Evolutionary conservation across 2,329 filamentous ascomycete genomes (phyloP).

Genomic region (Ophiocordyceps sinensis): DNA sequence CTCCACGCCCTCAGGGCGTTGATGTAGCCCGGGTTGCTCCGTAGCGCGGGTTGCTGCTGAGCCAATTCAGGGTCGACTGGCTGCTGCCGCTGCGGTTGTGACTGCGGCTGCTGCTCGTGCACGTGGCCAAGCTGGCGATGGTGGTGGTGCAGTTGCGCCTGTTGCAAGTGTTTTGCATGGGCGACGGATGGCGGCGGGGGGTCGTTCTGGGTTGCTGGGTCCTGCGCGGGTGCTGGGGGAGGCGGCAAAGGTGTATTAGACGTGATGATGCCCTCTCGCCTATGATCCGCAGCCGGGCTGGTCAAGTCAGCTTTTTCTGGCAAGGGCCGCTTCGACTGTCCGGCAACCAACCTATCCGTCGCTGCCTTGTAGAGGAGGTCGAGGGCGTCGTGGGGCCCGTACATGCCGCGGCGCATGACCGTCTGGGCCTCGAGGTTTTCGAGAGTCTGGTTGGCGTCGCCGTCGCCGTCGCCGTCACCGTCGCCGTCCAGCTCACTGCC

Average conservation of each 20-base stretch:
- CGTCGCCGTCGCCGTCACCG: conserved; percentile 34
- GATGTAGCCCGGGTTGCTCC: conserved; percentile 40
- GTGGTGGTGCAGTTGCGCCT: neutral
- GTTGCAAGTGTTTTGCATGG: neutral
- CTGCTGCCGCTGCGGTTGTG: conserved; percentile 13
- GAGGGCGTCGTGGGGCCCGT: conserved; percentile 83
- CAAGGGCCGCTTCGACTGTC: conserved; percentile 4
- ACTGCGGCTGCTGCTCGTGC: neutral
- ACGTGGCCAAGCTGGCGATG: neutral
- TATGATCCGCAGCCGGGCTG: conserved; percentile 12
- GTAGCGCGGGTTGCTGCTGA: conserved; percentile 24
- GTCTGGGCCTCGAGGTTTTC: conserved; percentile 51
- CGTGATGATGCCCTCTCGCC: conserved; percentile 15
- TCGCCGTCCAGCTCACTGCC: conserved; percentile 23
- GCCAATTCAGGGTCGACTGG: conserved; percentile 32
- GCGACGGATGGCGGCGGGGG: conserved; percentile 5
- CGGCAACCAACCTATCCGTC: conserved; percentile 38
- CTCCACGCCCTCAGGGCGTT: conserved; percentile 80
- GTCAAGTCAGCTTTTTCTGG: conserved; percentile 4
- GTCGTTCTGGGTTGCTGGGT: conserved; percentile 1
- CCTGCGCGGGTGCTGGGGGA: conserved; percentile 6
- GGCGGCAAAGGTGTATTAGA: conserved; percentile 9
- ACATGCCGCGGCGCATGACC: conserved; percentile 59
- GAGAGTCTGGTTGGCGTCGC: conserved; percentile 45
- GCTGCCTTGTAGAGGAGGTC: conserved; percentile 84